Evolutionary conservation across 2,329 filamentous ascomycete genomes (phyloP), one percentile per base, ranked within the genome.

Genomic region (Leptographium flavum): DNA sequence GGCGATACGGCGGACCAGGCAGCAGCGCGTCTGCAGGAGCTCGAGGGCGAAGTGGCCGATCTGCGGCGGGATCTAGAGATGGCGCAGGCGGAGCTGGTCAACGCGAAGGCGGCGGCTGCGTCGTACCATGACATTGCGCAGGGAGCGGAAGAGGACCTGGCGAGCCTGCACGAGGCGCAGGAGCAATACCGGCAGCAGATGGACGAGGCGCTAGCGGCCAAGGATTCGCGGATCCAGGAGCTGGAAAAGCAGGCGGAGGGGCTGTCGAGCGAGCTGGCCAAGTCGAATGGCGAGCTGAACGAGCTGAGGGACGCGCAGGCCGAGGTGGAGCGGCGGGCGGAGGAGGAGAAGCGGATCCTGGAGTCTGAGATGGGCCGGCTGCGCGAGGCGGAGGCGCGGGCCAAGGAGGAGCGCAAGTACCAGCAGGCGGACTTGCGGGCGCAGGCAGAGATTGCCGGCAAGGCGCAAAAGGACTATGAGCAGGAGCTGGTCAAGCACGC

Each of bases 391-490:
- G 82, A 83, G 47, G 83, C 87, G 52, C 77, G 83, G 44, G 81
- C 90, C 59, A 72, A 79, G 49, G 83, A 87, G 49, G 81, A 87
- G 42, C 80, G 86, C 28, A 80, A 85, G 52, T 87, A 83, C 58
- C 84, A 94, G 58, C 86, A 93, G 58, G 83, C 94, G 55, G 88
- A 96, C 55, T 76, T 96, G 36, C 88, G 92, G 50, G 81, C 86
- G 0, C 92, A 98, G 61, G 88, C 90, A 25, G 84, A 93, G 38
- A 96, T 98, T 56, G 87, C 92, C 3, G 81, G 87, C 44, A 84
- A 87, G 60, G 87, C 92, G 4, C 92, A 98, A 59, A 83, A 94
- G 58, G 88, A 92, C 54, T 98, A 98, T 58, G 93, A 98, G 61
- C 81, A 81, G 50, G 92, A 98, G 60, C 73, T 98, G 11, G 76